phyloP scores from a whole-genome alignment of 1,139 yeast genomes.

The Yamadazyma membranifaciens region DNA sequence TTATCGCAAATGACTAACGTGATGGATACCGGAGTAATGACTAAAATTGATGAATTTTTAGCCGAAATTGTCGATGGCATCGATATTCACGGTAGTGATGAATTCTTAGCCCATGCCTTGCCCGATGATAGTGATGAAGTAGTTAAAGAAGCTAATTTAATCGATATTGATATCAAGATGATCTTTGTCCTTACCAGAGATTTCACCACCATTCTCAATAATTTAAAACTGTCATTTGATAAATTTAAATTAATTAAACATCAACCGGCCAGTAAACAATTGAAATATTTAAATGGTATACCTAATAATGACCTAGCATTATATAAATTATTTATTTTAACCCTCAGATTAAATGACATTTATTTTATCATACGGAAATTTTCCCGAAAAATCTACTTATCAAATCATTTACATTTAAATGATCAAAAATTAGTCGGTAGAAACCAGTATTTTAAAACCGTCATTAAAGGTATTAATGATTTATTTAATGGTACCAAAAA shows the following conservation, averaged over 20 bases:
- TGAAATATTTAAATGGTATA: slow-evolving; percentile 13
- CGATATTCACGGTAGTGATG: slow-evolving; percentile 14
- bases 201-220: slow-evolving; percentile 21
- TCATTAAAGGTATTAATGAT: slow-evolving; percentile 40
- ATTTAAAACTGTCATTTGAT: slow-evolving; percentile 24
- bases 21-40: neutral
- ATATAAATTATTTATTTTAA: slow-evolving; percentile 48
- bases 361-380: slow-evolving; percentile 42
- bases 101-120: slow-evolving; percentile 14
- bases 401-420: slow-evolving; percentile 38
- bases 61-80: slow-evolving; percentile 13
- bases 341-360: slow-evolving; percentile 46
- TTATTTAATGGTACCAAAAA: slow-evolving; percentile 47
- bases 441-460: slow-evolving; percentile 27
- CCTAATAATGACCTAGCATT: slow-evolving; percentile 30
- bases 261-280: slow-evolving; percentile 11
- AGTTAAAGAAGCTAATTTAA: slow-evolving; percentile 29
- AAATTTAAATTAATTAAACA: slow-evolving; percentile 24
- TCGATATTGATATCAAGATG: slow-evolving; percentile 44
- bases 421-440: slow-evolving; percentile 35
- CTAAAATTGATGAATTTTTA: neutral
- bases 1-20: slow-evolving; percentile 35
- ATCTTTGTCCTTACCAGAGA: slow-evolving; percentile 24
- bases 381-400: slow-evolving; percentile 44
- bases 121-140: neutral